phyloP scores from a whole-genome alignment of 1,139 yeast genomes.

The Hyphopichia fennica region DNA sequence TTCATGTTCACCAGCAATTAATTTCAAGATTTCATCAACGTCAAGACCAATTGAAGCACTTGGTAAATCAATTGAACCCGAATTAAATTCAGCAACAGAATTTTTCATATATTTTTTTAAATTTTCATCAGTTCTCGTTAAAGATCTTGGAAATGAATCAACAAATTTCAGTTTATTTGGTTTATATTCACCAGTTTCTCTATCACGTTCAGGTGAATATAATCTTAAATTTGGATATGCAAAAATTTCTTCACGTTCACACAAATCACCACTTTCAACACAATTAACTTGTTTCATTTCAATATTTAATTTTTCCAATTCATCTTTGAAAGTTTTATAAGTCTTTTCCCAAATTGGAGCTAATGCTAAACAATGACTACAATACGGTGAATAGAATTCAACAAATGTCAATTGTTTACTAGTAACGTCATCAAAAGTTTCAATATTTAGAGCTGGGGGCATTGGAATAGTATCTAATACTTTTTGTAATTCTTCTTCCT shows the following conservation, averaged over 20 bases:
- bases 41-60: conserved; percentile 34
- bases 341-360: conserved; percentile 68
- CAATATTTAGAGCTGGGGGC: conserved; percentile 25
- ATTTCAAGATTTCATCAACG: conserved; percentile 34
- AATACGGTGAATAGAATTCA: conserved; percentile 70
- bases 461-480: conserved; percentile 10
- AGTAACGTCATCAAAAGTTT: conserved; percentile 45
- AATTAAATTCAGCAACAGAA: conserved; percentile 47
- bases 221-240: conserved; percentile 61
- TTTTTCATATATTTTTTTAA: conserved; percentile 54
- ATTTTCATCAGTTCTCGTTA: conserved; percentile 47
- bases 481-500: conserved; percentile 2
- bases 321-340: conserved; percentile 39
- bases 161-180: conserved; percentile 37
- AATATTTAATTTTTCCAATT: conserved; percentile 42
- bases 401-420: conserved; percentile 53
- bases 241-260: conserved; percentile 56
- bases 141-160: conserved; percentile 46
- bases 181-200: conserved; percentile 24
- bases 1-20: conserved; percentile 46
- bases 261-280: conserved; percentile 69
- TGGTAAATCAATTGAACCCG: conserved; percentile 35
- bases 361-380: conserved; percentile 65
- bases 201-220: conserved; percentile 51
- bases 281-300: conserved; percentile 72